Evolutionary conservation across 768 basidiomycete genomes (phyloP), one percentile per base, ranked within the genome.

Genomic region (Trametes elegans): DNA sequence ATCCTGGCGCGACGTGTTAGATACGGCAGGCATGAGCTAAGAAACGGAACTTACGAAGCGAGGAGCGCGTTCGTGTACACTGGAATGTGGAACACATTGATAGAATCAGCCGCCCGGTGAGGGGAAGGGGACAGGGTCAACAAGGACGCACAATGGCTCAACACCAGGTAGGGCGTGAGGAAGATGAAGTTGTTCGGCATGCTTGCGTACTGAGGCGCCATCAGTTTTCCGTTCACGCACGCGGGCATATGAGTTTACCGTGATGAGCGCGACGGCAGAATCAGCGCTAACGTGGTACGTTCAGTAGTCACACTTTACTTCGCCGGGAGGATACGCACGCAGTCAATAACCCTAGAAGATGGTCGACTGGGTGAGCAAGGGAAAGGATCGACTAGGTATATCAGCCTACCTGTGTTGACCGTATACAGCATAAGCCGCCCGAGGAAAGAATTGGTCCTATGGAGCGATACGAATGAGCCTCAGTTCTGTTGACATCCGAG

Each of bases 61-160:
- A 84, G 72, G 60, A 82, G 81, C 7, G 81, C 79, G 58, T 83
- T 83, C 13, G 79, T 70, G 59, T 83, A 83, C 23, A 84, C 80
- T 83, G n/a, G 3, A 8, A 21, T 29, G 23, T 11, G 38, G 13
- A 28, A 32, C 54, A 14, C 9, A 35, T 31, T 26, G 8, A n/a
- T n/a, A 31, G n/a, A 21, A 21, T 27, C 23, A 42, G 32, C 2
- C 26, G n/a, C 13, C 42, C 18, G 29, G 24, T 28, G 9, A 36
- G 24, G n/a, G 39, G 44, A 45, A 35, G 35, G 21, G 46, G n/a
- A n/a, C 13, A 45, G 9, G 16, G 8, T 11, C 2, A 16, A 28
- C 7, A n/a, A 26, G 21, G 29, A 58, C 80, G 59, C 43, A 81
- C 81, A 59, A 66, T 83, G 82, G 66, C 79, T 78, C 29, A 82